Evolutionary conservation across 306 rosid genomes (phyloP).

Genomic region (Prunus armeniaca): DNA sequence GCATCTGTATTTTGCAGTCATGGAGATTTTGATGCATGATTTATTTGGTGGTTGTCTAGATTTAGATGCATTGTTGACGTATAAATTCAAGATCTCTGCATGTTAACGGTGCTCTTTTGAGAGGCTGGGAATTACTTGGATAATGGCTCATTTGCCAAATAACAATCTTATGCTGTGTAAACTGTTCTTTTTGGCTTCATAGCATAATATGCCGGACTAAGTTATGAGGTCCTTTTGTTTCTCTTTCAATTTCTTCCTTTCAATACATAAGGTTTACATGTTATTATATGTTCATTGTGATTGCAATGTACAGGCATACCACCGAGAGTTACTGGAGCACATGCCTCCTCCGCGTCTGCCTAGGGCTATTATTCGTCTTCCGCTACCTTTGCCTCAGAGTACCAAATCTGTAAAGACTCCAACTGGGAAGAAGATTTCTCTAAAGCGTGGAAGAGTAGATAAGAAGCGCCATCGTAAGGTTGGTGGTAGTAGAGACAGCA

Average conservation of each 20-base stretch:
- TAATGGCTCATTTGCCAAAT: slow-evolving; percentile 8
- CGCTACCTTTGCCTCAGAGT: slow-evolving; percentile 24
- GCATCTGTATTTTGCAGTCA: not conserved
- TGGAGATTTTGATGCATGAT: not conserved
- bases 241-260: not conserved
- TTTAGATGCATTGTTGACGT: not conserved
- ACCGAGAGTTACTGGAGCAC: slow-evolving; percentile 71
- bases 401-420: slow-evolving; percentile 33
- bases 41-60: too few species aligned
- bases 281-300: slow-evolving; percentile 5
- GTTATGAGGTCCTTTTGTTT: not conserved
- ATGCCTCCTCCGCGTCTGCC: slow-evolving; percentile 65
- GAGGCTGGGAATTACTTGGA: not conserved
- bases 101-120: not conserved
- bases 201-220: not conserved
- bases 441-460: slow-evolving; percentile 56
- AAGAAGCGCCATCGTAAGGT: slow-evolving; percentile 67
- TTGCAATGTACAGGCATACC: slow-evolving; percentile 58
- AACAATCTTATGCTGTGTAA: not conserved
- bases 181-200: not conserved
- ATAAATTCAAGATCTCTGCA: not conserved
- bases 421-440: slow-evolving; percentile 39
- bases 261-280: not conserved
- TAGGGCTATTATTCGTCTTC: slow-evolving; percentile 18
- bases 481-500: slow-evolving; percentile 40